Evolutionary conservation across 306 rosid species (phyloP), one percentile per base, ranked within the genome.

Genomic region (Abrus precatorius): DNA sequence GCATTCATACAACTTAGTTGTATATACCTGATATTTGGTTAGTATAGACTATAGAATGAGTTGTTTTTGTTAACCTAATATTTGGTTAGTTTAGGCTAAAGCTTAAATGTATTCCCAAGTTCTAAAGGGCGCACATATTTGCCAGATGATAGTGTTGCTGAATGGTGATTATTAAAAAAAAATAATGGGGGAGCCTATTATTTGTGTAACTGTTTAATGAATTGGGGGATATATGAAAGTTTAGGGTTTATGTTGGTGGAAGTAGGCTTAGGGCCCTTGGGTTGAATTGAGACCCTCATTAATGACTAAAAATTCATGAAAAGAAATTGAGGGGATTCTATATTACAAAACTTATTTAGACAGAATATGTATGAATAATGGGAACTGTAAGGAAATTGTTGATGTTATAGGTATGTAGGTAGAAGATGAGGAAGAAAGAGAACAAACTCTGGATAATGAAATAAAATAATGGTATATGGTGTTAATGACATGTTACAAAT

Each of bases 11-110:
- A 54, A 43, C 54, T 12, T 64, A 50, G 3, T 65, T 52, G 55
- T 12, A 54, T 43, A 20, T 77, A 14, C 47, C 11, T 13, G 28
- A 50, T 20, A 64, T 40, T 29, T 76, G 30, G 7, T 14, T 20
- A 20, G 20, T 20, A 20, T 20, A 20, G 20, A 20, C 20, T 20
- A 20, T 20, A 20, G 20, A 20, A 20, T 20, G 20, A 20, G 20
- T 20, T 20, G 20, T 20, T 20, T 20, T 0, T 20, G 20, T 20
- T 60, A 40, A 38, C 54, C 66, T 45, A 44, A 64, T 76, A 36
- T 38, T 76, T 49, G 36, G 29, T 61, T 71, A 72, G 64, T 47
- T 4, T 32, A n/a, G 5, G 65, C 52, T 53, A 43, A 20, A 20
- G 32, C 68, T 32, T 45, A 7, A 45, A 28, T 27, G 43, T 41